Conservation (phyloP, 805 yeast species). For the Yamadazyma laniorum region DNA sequence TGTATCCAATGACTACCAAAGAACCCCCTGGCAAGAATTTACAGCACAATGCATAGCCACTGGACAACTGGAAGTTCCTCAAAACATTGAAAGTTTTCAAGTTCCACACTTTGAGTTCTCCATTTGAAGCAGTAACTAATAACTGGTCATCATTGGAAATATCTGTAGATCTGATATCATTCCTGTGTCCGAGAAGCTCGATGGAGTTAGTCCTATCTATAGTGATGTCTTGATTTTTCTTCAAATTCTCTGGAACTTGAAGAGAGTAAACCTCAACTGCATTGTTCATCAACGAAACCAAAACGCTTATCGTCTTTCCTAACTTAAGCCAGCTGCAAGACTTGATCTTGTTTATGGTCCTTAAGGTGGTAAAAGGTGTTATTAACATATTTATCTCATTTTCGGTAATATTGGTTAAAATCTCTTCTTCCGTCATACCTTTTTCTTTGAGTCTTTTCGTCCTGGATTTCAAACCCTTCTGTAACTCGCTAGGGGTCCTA, state of each 20-base stretch:
- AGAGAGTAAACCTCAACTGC: slow-evolving; percentile 67
- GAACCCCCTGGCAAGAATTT: slow-evolving; percentile 90
- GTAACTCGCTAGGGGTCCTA: slow-evolving; percentile 72
- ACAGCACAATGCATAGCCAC: slow-evolving; percentile 82
- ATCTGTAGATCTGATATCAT: slow-evolving; percentile 82
- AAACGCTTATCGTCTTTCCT: slow-evolving; percentile 53
- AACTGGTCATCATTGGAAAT: slow-evolving; percentile 78
- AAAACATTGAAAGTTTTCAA: slow-evolving; percentile 68
- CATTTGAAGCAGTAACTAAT: slow-evolving; percentile 88
- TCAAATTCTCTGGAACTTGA: slow-evolving; percentile 52
- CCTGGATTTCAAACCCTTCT: slow-evolving; percentile 73
- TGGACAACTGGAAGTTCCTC: slow-evolving; percentile 66
- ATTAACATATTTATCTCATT: slow-evolving; percentile 56
- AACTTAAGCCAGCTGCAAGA: slow-evolving; percentile 62
- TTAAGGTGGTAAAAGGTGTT: slow-evolving; percentile 66
- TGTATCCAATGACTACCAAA: slow-evolving; percentile 82
- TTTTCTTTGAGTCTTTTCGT: slow-evolving; percentile 75
- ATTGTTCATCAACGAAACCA: slow-evolving; percentile 69
- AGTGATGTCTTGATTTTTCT: slow-evolving; percentile 47
- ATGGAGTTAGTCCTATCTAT: slow-evolving; percentile 54
- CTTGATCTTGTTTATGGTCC: slow-evolving; percentile 63
- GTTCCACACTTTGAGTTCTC: slow-evolving; percentile 88
- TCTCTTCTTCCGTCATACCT: slow-evolving; percentile 58
- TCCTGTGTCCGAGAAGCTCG: slow-evolving; percentile 83
- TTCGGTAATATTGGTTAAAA: slow-evolving; percentile 41